Percentiles rank a stretch among this genome's conserved stretches.
These are phyloP conservation scores for Fusarium sp. DNA, from an alignment of 2,329 filamentous ascomycete species.

Conservation along the genomic window DNA sequence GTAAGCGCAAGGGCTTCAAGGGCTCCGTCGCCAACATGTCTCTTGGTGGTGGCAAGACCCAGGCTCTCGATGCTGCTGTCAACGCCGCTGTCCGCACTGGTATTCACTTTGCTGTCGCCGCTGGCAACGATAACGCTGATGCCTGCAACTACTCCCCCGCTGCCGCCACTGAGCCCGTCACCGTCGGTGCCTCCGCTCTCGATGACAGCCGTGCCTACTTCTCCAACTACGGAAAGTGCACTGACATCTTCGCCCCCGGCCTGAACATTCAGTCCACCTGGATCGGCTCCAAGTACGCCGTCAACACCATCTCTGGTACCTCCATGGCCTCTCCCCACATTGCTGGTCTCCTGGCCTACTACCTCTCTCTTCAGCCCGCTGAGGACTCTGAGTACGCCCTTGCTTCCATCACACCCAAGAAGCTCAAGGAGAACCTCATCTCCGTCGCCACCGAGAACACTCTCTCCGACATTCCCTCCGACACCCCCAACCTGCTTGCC, in stretches of 20 bases:
- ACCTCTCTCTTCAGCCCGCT: conserved; percentile 93
- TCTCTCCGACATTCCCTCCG: conserved; percentile 83
- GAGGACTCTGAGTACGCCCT: conserved; percentile 92
- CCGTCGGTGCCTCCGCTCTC: conserved; percentile 94
- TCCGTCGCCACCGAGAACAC: conserved; percentile 82
- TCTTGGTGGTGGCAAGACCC: conserved; percentile 96
- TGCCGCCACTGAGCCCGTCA: conserved; percentile 90
- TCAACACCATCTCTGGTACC: conserved; percentile 99
- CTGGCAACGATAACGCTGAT: conserved; percentile 98
- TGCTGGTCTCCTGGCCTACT: conserved; percentile 95
- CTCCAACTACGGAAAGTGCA: conserved; percentile 99
- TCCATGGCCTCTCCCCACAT: conserved; percentile 99
- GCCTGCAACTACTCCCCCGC: conserved; percentile 99
- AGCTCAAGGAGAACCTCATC: conserved; percentile 92
- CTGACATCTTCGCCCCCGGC: conserved; percentile 98
- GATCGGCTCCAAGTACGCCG: conserved; percentile 95
- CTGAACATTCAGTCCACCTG: conserved; percentile 98
- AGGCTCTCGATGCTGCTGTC: conserved; percentile 89
- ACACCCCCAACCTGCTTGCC: conserved; percentile 94
- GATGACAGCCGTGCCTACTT: conserved; percentile 98
- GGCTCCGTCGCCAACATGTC: conserved; percentile 99
- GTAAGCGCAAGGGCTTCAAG: conserved; percentile 97
- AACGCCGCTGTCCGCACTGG: conserved; percentile 93
- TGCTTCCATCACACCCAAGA: conserved; percentile 88
- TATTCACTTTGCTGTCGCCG: conserved; percentile 97